Conservation (phyloP, 2,329 filamentous ascomycete genomes). For the Colletotrichum falcatum region DNA sequence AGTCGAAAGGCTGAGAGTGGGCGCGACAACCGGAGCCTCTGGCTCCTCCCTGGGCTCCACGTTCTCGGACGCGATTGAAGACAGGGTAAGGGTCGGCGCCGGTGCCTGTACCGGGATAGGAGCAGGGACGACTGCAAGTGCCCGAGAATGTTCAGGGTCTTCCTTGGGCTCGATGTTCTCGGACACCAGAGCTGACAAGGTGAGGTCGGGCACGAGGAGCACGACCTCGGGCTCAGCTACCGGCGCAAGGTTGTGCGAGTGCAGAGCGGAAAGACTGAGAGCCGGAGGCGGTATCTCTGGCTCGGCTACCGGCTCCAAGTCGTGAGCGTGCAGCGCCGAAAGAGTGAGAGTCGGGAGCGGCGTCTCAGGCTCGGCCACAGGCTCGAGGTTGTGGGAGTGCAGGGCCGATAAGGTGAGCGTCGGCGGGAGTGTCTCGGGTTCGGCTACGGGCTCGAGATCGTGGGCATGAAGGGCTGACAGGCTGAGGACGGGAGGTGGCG, state of each 20-base stretch:
- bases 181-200: constrained; percentile 48
- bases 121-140: constrained; percentile 40
- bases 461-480: constrained; percentile 45
- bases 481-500: constrained; percentile 41
- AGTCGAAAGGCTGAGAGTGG: constrained; percentile 48
- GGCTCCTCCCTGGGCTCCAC: constrained; percentile 51
- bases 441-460: constrained; percentile 46
- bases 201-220: constrained; percentile 46
- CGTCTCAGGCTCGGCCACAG: constrained; percentile 43
- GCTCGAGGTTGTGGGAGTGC: constrained; percentile 46
- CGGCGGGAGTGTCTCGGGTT: constrained; percentile 40
- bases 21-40: constrained; percentile 41
- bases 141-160: constrained; percentile 44
- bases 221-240: constrained; percentile 48
- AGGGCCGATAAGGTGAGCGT: constrained; percentile 44
- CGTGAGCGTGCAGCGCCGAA: constrained; percentile 45
- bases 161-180: constrained; percentile 50
- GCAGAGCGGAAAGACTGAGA: constrained; percentile 52
- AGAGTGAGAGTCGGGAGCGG: constrained; percentile 42
- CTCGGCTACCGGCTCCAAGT: constrained; percentile 47
- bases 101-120: constrained; percentile 31
- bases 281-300: constrained; percentile 46
- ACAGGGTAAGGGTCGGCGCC: constrained; percentile 48
- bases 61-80: constrained; percentile 47
- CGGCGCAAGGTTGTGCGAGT: constrained; percentile 46